A percentile compares a stretch with the other conserved stretches of the same genome.
Conservation (phyloP, 345 rosid genomes). For the Eucalyptus cloeziana region DNA sequence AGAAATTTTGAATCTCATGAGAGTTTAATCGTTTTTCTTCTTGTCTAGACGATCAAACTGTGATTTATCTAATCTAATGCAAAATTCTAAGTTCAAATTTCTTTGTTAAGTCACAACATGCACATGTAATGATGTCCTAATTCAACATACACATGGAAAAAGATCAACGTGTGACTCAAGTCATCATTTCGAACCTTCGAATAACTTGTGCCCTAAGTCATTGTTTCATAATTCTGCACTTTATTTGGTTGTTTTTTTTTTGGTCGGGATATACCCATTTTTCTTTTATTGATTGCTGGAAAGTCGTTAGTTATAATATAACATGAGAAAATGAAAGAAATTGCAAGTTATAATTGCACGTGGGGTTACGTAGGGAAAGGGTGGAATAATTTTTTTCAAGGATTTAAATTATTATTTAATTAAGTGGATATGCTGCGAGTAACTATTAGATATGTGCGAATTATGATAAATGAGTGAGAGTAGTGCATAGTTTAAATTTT, state of each 20-base stretch:
- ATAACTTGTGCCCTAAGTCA: background rate
- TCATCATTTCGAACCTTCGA: background rate
- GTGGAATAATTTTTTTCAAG: background rate
- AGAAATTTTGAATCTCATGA: background rate
- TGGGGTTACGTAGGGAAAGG: background rate
- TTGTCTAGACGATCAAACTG: background rate
- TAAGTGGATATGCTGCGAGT: background rate
- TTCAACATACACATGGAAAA: background rate
- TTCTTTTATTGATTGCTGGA: background rate
- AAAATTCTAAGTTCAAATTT: background rate
- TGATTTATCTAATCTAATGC: background rate
- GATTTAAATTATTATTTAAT: background rate
- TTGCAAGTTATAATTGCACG: background rate
- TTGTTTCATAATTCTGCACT: background rate
- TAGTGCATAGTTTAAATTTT: background rate
- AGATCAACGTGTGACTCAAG: background rate
- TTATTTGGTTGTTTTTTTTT: background rate
- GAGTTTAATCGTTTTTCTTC: background rate
- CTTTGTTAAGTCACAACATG: background rate
- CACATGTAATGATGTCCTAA: background rate
- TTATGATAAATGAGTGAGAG: background rate
- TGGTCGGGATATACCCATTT: background rate
- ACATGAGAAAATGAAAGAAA: background rate
- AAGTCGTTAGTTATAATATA: background rate
- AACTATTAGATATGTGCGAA: background rate